Conservation (phyloP, 331 rosid genomes). For the Cydonia oblonga region DNA sequence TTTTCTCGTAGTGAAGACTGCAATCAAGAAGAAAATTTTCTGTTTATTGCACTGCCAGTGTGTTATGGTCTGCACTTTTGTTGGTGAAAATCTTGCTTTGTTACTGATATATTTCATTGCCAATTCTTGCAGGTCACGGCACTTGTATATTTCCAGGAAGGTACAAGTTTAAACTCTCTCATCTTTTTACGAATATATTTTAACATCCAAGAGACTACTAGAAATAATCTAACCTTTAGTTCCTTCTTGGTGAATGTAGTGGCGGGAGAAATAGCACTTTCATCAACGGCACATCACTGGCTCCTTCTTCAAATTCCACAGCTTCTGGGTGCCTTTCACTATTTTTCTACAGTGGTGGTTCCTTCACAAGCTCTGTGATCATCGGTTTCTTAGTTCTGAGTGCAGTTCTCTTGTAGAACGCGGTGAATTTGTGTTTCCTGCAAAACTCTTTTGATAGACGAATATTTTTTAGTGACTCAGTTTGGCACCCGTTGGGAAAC, state of each 20-base stretch:
- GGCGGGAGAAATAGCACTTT: slow-evolving; percentile 41
- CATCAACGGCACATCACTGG: slow-evolving; percentile 44
- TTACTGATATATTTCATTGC: slow-evolving; percentile 15
- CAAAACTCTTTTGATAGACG: background rate
- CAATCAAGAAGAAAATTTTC: background rate
- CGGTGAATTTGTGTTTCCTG: slow-evolving; percentile 2
- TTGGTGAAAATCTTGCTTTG: background rate
- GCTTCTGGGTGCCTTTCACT: slow-evolving; percentile 50
- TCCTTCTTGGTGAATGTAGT: slow-evolving; percentile 12
- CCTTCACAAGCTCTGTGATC: slow-evolving; percentile 40
- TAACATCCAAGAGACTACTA: background rate
- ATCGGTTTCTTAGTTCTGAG: slow-evolving; percentile 29
- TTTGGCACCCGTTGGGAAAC: slow-evolving; percentile 20
- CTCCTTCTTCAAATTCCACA: slow-evolving; percentile 63
- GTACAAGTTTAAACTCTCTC: slow-evolving; percentile 26
- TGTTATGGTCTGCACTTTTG: background rate
- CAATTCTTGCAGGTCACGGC: slow-evolving; percentile 58
- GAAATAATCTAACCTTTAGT: background rate
- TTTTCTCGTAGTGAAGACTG: background rate
- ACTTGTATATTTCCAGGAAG: slow-evolving; percentile 85
- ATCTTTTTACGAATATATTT: background rate
- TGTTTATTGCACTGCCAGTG: background rate
- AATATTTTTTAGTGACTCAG: slow-evolving; percentile 11
- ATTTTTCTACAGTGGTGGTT: slow-evolving; percentile 25
- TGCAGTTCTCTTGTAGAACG: slow-evolving; percentile 41